Evolutionary conservation across 495 filamentous ascomycete species (phyloP).

Genomic region (Monascus purpureus): DNA sequence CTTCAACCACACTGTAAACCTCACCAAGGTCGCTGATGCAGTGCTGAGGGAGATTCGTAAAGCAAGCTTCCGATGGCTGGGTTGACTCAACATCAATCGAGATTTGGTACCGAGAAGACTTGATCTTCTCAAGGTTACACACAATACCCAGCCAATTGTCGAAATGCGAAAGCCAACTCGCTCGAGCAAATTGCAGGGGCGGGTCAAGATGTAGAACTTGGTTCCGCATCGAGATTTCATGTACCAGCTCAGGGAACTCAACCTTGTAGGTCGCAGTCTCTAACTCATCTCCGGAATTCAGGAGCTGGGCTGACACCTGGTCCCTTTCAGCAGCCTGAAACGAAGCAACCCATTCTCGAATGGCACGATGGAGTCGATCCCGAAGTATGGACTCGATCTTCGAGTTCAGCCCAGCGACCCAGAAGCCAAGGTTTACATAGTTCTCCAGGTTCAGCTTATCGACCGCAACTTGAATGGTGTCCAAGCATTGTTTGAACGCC

Average conservation of each 20-base stretch:
- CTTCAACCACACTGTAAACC: constrained; percentile 70
- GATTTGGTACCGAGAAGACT: constrained; percentile 90
- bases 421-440: constrained; percentile 78
- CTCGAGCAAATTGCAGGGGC: constrained; percentile 78
- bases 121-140: constrained; percentile 82
- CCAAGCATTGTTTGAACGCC: constrained; percentile 66
- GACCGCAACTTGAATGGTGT: constrained; percentile 72
- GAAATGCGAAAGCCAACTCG: constrained; percentile 86
- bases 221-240: constrained; percentile 92
- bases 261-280: constrained; percentile 42
- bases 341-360: constrained; percentile 68
- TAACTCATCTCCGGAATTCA: constrained; percentile 17
- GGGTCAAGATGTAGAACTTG: constrained; percentile 93
- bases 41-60: constrained; percentile 70
- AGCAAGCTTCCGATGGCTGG: constrained; percentile 51
- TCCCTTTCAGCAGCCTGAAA: constrained; percentile 50
- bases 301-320: constrained; percentile 12
- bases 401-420: constrained; percentile 76
- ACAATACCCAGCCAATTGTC: constrained; percentile 86
- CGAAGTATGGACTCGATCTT: constrained; percentile 68
- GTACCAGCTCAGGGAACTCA: constrained; percentile 44
- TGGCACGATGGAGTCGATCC: constrained; percentile 61
- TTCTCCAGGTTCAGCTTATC: constrained; percentile 93
- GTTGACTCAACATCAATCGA: constrained; percentile 49
- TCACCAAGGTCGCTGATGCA: constrained; percentile 64